phyloP scores from a whole-genome alignment of 2,329 filamentous ascomycete genomes.

The Daldinia sp. region DNA sequence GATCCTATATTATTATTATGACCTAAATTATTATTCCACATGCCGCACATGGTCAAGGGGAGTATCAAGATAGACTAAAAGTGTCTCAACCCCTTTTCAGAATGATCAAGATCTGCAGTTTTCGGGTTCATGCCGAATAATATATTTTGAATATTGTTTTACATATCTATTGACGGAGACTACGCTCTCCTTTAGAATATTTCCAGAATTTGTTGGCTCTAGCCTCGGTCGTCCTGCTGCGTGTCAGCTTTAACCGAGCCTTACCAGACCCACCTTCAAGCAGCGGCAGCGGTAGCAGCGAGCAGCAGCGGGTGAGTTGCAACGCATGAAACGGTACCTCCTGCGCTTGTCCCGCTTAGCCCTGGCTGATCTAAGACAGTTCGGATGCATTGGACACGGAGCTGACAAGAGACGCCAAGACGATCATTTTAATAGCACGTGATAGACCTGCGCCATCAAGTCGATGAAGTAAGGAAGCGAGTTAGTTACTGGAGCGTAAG shows the following conservation, averaged over 20 bases:
- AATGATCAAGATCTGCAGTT: background rate
- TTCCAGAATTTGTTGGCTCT: slow-evolving; percentile 23
- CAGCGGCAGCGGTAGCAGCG: slow-evolving; percentile 6
- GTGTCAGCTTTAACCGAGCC: slow-evolving; percentile 24
- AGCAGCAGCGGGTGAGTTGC: slow-evolving; percentile 18
- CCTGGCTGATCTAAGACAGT: slow-evolving; percentile 26
- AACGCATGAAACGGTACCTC: slow-evolving; percentile 24
- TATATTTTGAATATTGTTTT: background rate
- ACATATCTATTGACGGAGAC: background rate
- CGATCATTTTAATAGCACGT: slow-evolving; percentile 21
- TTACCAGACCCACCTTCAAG: slow-evolving; percentile 13
- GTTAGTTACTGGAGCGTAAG: slow-evolving; percentile 3
- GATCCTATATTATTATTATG: slow-evolving; percentile 10
- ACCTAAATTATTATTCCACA: background rate
- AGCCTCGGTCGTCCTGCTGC: slow-evolving; percentile 1
- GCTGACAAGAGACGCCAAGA: slow-evolving; percentile 23
- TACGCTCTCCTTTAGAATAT: slow-evolving; percentile 5
- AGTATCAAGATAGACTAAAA: background rate
- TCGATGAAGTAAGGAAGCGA: too few relatives aligned
- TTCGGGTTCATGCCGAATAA: background rate
- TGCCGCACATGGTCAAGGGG: slow-evolving; percentile 14
- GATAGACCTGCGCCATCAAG: slow-evolving; percentile 17
- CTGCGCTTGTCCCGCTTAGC: slow-evolving; percentile 12
- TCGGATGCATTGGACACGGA: slow-evolving; percentile 22
- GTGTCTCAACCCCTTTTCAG: background rate